Conservation (phyloP, 352 stramenopile genomes). For the Globisporangium mamillatum region DNA sequence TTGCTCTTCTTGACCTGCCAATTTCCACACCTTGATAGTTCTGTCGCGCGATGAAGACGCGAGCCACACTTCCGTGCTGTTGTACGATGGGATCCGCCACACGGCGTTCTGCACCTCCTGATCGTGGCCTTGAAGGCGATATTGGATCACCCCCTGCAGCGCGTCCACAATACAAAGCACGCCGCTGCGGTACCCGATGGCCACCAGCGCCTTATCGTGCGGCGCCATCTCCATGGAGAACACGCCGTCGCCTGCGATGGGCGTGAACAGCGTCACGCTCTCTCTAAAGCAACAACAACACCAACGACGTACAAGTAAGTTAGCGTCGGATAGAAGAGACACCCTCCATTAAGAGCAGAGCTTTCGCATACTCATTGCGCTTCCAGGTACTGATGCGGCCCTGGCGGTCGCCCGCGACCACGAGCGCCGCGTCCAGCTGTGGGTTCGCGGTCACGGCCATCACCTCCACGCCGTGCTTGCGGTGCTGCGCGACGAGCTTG, state of each 20-base stretch:
- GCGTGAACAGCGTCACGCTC: constrained; percentile 39
- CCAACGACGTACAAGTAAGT: background rate
- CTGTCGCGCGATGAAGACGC: constrained; percentile 70
- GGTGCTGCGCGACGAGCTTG: constrained; percentile 57
- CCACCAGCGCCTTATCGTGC: constrained; percentile 47
- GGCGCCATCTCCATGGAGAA: constrained; percentile 54
- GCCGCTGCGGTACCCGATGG: constrained; percentile 70
- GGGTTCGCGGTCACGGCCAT: constrained; percentile 38
- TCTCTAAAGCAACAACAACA: constrained; percentile 24
- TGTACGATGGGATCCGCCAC: constrained; percentile 29
- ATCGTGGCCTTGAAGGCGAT: constrained; percentile 61
- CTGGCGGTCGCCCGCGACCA: constrained; percentile 63
- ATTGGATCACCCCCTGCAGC: constrained; percentile 25
- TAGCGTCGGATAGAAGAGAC: background rate
- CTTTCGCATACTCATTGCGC: constrained; percentile 24
- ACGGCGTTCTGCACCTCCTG: constrained; percentile 64
- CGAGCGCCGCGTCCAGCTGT: constrained; percentile 32
- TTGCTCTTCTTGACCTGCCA: no score
- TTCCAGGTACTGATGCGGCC: constrained; percentile 58
- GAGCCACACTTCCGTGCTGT: constrained; percentile 27
- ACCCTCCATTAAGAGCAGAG: background rate
- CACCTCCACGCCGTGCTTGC: constrained; percentile 60
- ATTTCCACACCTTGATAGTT: constrained; percentile 60
- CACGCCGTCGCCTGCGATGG: constrained; percentile 50
- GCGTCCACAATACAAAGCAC: constrained; percentile 57